Evolutionary conservation across 768 basidiomycete species (phyloP).

Genomic region (Naganishia antarctica): DNA sequence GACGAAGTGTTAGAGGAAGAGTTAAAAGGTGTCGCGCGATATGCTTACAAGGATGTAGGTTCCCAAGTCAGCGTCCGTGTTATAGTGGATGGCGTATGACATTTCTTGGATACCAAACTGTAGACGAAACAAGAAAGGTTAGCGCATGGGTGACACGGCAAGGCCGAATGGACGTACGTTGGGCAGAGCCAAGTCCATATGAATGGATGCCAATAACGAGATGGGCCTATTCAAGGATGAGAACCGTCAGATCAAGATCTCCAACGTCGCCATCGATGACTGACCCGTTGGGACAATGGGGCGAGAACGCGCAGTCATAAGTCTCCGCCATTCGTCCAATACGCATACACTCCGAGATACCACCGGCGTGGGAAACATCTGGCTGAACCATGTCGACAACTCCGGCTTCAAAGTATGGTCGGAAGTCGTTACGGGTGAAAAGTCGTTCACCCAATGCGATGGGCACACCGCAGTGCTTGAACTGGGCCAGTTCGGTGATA

Average conservation of each 20-base stretch:
- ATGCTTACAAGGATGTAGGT: constrained; percentile 34
- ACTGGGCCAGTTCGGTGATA: constrained; percentile 44
- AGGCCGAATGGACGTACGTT: constrained; percentile 61
- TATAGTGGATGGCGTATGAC: constrained; percentile 35
- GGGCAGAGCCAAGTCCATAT: constrained; percentile 49
- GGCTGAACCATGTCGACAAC: constrained; percentile 46
- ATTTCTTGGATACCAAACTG: constrained; percentile 30
- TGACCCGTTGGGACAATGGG: constrained; percentile 59
- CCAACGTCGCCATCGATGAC: neutral
- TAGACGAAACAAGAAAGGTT: constrained; percentile 38
- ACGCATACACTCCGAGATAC: constrained; percentile 46
- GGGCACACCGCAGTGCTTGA: constrained; percentile 44
- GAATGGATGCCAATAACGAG: constrained; percentile 17
- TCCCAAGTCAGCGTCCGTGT: constrained; percentile 45
- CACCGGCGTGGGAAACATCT: constrained; percentile 45
- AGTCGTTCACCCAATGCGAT: constrained; percentile 46
- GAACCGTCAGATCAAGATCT: neutral
- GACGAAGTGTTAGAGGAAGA: neutral
- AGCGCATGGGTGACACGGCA: constrained; percentile 54
- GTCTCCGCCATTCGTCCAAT: constrained; percentile 49
- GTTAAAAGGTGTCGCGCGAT: too few species aligned
- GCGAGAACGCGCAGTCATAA: constrained; percentile 66
- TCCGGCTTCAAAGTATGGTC: constrained; percentile 46
- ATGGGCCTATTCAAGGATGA: constrained; percentile 8
- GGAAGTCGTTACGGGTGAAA: constrained; percentile 41